phyloP scores from a whole-genome alignment of 202 grass and related monocot species.

The Setaria italica region DNA sequence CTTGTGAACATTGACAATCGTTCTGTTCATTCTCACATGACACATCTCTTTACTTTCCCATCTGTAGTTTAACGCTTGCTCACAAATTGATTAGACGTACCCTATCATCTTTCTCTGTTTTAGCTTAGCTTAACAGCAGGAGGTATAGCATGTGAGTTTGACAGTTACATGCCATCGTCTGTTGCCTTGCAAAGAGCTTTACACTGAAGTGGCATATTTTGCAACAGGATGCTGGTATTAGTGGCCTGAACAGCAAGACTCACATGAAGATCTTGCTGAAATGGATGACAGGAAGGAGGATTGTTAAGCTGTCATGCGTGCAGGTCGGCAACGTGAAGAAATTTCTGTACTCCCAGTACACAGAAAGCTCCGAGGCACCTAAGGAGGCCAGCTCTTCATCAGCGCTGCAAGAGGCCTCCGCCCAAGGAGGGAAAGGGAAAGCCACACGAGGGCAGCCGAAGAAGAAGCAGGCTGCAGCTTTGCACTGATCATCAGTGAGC shows the following conservation, averaged over 20 bases:
- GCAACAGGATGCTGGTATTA: constrained; percentile 65
- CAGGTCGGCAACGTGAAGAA: constrained; percentile 62
- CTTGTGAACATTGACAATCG: not conserved
- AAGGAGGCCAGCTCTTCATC: not conserved
- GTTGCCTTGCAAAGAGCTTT: not conserved
- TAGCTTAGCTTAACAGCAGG: not conserved
- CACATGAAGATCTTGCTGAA: constrained; percentile 96
- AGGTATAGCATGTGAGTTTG: not conserved
- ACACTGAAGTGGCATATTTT: not conserved
- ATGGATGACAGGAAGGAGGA: constrained; percentile 82
- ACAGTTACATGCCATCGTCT: not conserved
- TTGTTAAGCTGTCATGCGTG: constrained; percentile 68
- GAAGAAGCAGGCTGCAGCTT: constrained; percentile 39
- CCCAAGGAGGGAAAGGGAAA: constrained; percentile 15
- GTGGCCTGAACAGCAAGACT: constrained; percentile 91
- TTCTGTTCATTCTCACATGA: not conserved
- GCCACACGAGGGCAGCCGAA: constrained; percentile 35
- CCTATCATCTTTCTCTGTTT: not conserved
- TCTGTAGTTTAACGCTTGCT: not conserved
- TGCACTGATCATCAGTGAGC: not conserved
- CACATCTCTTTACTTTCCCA: not conserved
- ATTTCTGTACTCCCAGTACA: constrained; percentile 65
- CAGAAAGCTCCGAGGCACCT: not conserved
- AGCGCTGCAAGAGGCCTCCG: not conserved
- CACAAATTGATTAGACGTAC: not conserved